A percentile compares a stretch with the other conserved stretches of the same genome.
Evolutionary conservation across 2,329 filamentous ascomycete species (phyloP).

Genomic region (Daldinia sp.): DNA sequence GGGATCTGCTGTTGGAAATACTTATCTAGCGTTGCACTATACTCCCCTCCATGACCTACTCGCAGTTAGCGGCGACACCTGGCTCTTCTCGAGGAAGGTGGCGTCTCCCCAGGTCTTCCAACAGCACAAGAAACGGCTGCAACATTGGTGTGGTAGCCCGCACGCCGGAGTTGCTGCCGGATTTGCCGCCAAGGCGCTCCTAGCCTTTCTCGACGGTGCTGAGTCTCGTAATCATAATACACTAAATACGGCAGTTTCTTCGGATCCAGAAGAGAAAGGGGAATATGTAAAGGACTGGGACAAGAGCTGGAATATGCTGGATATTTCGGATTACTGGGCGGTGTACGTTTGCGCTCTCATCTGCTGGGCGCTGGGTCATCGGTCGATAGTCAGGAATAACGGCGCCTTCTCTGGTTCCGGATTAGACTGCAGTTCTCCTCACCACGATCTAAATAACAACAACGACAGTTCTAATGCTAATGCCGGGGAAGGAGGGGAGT

Average conservation of each 20-base stretch:
- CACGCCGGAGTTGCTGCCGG: conserved; percentile 59
- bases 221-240: conserved; percentile 43
- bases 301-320: conserved; percentile 64
- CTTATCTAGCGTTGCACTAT: conserved; percentile 68
- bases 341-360: conserved; percentile 70
- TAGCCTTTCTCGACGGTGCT: conserved; percentile 56
- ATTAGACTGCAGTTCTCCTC: conserved; percentile 23
- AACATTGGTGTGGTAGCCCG: conserved; percentile 51
- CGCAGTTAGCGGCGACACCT: conserved; percentile 69
- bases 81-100: conserved; percentile 69
- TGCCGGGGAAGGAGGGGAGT: conserved; percentile 53
- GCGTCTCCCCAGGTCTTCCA: conserved; percentile 58
- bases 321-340: conserved; percentile 87
- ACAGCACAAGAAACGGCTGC: conserved; percentile 61
- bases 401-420: conserved; percentile 34
- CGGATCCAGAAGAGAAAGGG: conserved; percentile 18
- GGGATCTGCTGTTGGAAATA: conserved; percentile 60
- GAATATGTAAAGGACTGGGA: conserved; percentile 16
- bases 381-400: conserved; percentile 35
- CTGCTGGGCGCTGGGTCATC: conserved; percentile 68
- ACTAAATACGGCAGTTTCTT: conserved; percentile 32
- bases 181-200: conserved; percentile 66
- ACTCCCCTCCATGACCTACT: conserved; percentile 70
- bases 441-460: conserved; percentile 20
- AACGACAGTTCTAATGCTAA: conserved; percentile 42